These are phyloP conservation scores for Talaromyces sp. DNA, from an alignment of 2,329 filamentous ascomycete species.

Conservation along the genomic window DNA sequence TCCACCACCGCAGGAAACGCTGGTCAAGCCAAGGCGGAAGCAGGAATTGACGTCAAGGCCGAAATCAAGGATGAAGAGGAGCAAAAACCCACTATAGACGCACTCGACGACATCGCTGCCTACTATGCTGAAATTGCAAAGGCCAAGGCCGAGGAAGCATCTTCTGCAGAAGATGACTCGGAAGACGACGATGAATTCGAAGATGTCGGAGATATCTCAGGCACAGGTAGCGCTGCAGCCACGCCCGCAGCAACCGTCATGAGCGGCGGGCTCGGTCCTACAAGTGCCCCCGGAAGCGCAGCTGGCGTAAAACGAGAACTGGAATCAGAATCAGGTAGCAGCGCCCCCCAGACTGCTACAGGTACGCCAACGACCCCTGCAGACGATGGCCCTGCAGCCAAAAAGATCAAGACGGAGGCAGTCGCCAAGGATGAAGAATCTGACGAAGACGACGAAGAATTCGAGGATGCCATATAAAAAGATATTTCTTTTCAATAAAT, in stretches of 20 bases:
- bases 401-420: constrained; percentile 39
- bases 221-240: constrained; percentile 20
- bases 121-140: constrained; percentile 43
- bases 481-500: background rate
- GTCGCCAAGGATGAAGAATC: constrained; percentile 30
- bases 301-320: constrained; percentile 33
- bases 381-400: constrained; percentile 35
- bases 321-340: constrained; percentile 34
- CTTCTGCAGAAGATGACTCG: constrained; percentile 35
- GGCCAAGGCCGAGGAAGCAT: constrained; percentile 38
- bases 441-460: constrained; percentile 41
- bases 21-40: constrained; percentile 24
- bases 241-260: constrained; percentile 24
- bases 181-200: constrained; percentile 40
- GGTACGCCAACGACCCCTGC: constrained; percentile 32
- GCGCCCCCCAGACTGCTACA: constrained; percentile 30
- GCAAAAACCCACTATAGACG: constrained; percentile 36
- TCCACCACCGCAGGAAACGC: constrained; percentile 22
- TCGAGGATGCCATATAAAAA: constrained; percentile 33
- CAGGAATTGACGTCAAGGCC: constrained; percentile 29
- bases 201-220: constrained; percentile 36
- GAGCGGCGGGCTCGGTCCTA: constrained; percentile 10
- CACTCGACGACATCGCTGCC: constrained; percentile 41
- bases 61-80: constrained; percentile 38
- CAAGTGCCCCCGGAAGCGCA: constrained; percentile 10